These are phyloP conservation scores for Pichia cabralensis DNA, from an alignment of 805 yeast genomes.

Conservation along the genomic window DNA sequence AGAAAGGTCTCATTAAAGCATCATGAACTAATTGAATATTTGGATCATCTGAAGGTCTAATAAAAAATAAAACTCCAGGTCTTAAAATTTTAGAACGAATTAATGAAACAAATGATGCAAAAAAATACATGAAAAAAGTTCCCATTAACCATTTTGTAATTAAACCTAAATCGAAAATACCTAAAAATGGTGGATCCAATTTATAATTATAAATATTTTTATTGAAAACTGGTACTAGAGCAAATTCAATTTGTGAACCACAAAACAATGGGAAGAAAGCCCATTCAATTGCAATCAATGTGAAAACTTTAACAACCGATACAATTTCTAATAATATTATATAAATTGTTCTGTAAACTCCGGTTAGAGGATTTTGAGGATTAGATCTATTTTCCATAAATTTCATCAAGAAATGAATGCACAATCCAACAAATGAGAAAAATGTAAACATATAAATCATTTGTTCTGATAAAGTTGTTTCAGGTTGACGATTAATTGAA, in stretches of 20 bases:
- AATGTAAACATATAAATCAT: slow-evolving; percentile 14
- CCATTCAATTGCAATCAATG: slow-evolving; percentile 68
- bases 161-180: not conserved
- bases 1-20: slow-evolving; percentile 69
- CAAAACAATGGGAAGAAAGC: slow-evolving; percentile 81
- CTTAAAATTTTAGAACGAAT: slow-evolving; percentile 62
- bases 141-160: slow-evolving; percentile 53
- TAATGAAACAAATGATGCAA: slow-evolving; percentile 84
- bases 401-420: slow-evolving; percentile 14
- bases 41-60: slow-evolving; percentile 92
- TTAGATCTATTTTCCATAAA: slow-evolving; percentile 22
- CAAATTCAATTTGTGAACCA: slow-evolving; percentile 67
- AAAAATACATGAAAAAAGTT: slow-evolving; percentile 74
- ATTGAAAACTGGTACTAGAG: slow-evolving; percentile 48
- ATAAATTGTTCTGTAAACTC: slow-evolving; percentile 42
- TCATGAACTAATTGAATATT: slow-evolving; percentile 79
- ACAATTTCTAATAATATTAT: slow-evolving; percentile 42
- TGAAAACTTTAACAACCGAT: slow-evolving; percentile 63
- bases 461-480: slow-evolving; percentile 13
- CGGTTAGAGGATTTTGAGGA: slow-evolving; percentile 35
- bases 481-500: slow-evolving; percentile 17
- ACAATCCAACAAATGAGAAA: slow-evolving; percentile 8
- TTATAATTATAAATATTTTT: slow-evolving; percentile 9
- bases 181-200: slow-evolving; percentile 6
- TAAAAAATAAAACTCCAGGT: slow-evolving; percentile 83